Conservation (phyloP, 331 rosid genomes). For the Stylosanthes scabra region DNA sequence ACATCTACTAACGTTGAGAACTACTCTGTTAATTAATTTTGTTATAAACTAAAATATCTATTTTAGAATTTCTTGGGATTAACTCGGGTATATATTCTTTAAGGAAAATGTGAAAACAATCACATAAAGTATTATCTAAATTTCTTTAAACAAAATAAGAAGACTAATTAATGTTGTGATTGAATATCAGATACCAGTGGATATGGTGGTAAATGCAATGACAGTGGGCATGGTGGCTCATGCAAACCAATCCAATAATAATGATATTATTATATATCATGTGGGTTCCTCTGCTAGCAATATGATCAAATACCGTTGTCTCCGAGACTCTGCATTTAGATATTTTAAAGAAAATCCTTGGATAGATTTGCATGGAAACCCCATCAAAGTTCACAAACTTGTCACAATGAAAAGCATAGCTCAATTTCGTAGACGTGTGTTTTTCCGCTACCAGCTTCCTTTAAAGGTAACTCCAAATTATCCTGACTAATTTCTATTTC, state of each 20-base stretch:
- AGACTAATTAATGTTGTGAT: not conserved
- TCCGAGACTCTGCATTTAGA: conserved; percentile 41
- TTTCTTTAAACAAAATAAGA: no score
- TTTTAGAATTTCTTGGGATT: no score
- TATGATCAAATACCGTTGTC: conserved; percentile 41
- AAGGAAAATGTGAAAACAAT: no score
- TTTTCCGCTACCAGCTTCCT: conserved; percentile 62
- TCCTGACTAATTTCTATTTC: not conserved
- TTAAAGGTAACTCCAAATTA: conserved; percentile 58
- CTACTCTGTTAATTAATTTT: no score
- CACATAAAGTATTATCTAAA: no score
- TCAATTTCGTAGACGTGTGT: conserved; percentile 70
- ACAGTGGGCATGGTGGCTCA: conserved; percentile 65
- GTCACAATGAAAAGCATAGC: conserved; percentile 45
- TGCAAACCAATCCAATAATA: conserved; percentile 44
- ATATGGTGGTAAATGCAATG: conserved; percentile 84
- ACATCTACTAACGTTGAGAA: no score
- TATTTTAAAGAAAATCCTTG: conserved; percentile 72
- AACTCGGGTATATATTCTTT: no score
- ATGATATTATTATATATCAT: conserved; percentile 60
- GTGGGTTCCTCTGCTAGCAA: conserved; percentile 78
- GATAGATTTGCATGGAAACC: conserved; percentile 65
- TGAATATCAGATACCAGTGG: conserved; percentile 73
- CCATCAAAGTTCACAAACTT: conserved; percentile 52
- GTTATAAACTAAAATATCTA: no score